These are phyloP conservation scores for Dictyophora rubrovolvata DNA, from an alignment of 768 basidiomycete species.

Conservation along the genomic window DNA sequence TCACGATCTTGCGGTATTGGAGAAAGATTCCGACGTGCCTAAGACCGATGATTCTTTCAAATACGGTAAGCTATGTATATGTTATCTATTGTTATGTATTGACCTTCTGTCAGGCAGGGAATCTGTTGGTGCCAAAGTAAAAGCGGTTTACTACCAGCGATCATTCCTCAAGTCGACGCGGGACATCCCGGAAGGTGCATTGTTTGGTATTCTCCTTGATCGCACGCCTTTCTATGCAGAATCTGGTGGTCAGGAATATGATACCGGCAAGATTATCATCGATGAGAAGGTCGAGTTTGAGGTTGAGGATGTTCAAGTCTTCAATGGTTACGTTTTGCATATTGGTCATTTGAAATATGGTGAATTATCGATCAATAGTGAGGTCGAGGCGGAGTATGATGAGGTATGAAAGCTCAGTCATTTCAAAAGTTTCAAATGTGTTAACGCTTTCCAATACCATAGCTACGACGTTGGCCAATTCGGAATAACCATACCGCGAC, in stretches of 20 bases:
- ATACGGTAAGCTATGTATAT: constrained; percentile 50
- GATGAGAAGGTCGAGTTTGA: constrained; percentile 89
- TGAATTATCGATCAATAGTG: constrained; percentile 61
- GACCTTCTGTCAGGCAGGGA: constrained; percentile 48
- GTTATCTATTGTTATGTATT: constrained; percentile 8
- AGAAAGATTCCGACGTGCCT: constrained; percentile 63
- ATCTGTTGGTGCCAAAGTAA: constrained; percentile 64
- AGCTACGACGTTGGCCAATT: constrained; percentile 90
- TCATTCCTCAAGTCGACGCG: constrained; percentile 60
- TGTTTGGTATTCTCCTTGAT: constrained; percentile 84
- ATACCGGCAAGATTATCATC: constrained; percentile 90
- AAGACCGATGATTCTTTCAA: constrained; percentile 92
- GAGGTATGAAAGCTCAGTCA: constrained; percentile 42
- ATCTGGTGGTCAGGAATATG: constrained; percentile 93
- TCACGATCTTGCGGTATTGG: constrained; percentile 82
- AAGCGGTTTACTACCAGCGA: constrained; percentile 78
- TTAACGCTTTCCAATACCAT: neutral
- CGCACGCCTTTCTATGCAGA: constrained; percentile 96
- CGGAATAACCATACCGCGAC: constrained; percentile 98
- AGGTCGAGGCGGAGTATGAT: constrained; percentile 85
- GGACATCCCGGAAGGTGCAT: constrained; percentile 49
- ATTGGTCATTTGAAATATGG: constrained; percentile 89
- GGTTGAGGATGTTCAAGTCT: constrained; percentile 88
- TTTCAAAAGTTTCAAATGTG: neutral
- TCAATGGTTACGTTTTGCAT: constrained; percentile 93